Conservation (phyloP, 257 asterid genomes). For the Eucommia ulmoides region DNA sequence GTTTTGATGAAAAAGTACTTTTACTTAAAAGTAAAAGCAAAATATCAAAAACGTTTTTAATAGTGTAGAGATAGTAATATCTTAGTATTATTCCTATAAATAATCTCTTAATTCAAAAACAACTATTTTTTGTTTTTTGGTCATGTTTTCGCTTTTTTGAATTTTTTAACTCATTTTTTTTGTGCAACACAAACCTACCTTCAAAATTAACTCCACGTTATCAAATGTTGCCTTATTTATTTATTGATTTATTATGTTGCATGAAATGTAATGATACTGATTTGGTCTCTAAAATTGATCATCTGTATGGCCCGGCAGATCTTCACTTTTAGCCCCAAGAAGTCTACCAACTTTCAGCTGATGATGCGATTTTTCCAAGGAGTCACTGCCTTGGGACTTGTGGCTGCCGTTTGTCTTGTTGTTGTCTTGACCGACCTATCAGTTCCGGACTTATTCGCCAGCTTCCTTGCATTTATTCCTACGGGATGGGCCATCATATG, state of each 20-base stretch:
- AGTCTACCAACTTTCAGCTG: constrained; percentile 75
- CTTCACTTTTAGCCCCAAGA: constrained; percentile 75
- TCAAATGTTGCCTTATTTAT: too few species aligned
- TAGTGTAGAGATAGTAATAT: too few species aligned
- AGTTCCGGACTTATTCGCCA: constrained; percentile 71
- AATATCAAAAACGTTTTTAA: too few species aligned
- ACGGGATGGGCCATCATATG: constrained; percentile 88
- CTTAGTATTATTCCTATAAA: too few species aligned
- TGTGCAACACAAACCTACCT: background rate
- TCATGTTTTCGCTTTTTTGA: too few species aligned
- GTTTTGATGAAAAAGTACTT: too few species aligned
- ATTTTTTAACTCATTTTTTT: background rate
- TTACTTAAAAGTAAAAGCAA: too few species aligned
- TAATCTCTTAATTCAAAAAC: too few species aligned
- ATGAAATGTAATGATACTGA: too few species aligned
- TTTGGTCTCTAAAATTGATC: constrained; percentile 1
- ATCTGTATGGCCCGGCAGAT: constrained; percentile 34
- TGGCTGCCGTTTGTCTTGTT: constrained; percentile 67
- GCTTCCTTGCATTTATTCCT: constrained; percentile 92
- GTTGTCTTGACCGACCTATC: constrained; percentile 56
- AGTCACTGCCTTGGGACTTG: constrained; percentile 64
- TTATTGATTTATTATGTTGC: too few species aligned
- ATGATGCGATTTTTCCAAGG: constrained; percentile 95
- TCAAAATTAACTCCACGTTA: constrained; percentile 3
- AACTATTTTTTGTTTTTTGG: too few species aligned